These are phyloP conservation scores for Cladosporium colombiae DNA, from an alignment of 2,329 filamentous ascomycete genomes.

Conservation along the genomic window DNA sequence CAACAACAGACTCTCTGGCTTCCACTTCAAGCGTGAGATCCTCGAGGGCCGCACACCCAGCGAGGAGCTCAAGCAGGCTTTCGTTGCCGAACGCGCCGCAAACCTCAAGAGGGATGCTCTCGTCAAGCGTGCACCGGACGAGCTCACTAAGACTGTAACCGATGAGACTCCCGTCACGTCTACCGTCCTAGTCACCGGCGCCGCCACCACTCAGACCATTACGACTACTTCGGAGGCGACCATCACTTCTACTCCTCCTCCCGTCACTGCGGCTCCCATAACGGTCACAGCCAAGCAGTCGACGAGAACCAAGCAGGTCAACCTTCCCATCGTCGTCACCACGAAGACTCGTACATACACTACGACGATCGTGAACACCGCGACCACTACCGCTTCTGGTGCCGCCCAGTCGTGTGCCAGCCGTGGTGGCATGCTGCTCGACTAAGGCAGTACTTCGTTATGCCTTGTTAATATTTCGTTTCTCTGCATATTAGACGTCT, in stretches of 20 bases:
- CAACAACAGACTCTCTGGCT: slow-evolving; percentile 19
- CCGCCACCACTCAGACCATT: slow-evolving; percentile 27
- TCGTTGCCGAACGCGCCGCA: slow-evolving; percentile 28
- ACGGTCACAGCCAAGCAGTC: slow-evolving; percentile 30
- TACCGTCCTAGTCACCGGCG: slow-evolving; percentile 22
- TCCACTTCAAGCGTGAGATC: slow-evolving; percentile 29
- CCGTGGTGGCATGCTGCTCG: slow-evolving; percentile 14
- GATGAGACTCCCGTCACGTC: slow-evolving; percentile 31
- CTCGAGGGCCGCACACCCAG: slow-evolving; percentile 23
- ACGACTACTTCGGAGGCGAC: slow-evolving; percentile 28
- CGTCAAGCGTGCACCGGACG: slow-evolving; percentile 40
- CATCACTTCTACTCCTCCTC: slow-evolving; percentile 28
- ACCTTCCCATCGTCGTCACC: slow-evolving; percentile 23
- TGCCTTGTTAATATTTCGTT: neutral
- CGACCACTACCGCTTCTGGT: slow-evolving; percentile 22
- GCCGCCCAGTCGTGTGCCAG: slow-evolving; percentile 13
- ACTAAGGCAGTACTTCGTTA: neutral
- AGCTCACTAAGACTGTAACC: slow-evolving; percentile 38
- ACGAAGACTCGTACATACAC: slow-evolving; percentile 29
- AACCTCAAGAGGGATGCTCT: slow-evolving; percentile 22
- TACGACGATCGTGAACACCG: slow-evolving; percentile 22
- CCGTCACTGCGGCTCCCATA: slow-evolving; percentile 15
- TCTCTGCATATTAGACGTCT: slow-evolving; percentile 14
- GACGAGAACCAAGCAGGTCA: slow-evolving; percentile 30
- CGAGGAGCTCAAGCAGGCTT: slow-evolving; percentile 25